Base-by-base conservation (phyloP, 345 rosid species). In the Melastoma malabathricum region DNA sequence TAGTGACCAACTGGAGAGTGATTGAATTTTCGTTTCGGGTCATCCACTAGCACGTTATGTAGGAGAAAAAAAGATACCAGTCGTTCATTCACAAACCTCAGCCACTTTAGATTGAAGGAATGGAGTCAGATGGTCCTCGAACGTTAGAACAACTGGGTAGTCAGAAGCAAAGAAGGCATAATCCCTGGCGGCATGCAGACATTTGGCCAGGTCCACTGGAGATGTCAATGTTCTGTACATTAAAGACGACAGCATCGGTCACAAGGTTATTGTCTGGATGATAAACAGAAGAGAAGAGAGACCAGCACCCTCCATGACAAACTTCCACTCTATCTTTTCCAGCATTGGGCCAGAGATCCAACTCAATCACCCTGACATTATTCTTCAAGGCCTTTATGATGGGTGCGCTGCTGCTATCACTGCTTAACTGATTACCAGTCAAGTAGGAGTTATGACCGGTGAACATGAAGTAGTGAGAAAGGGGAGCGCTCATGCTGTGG, bases 401-500 rank as follows among this genome's bases (percentile, higher is more conserved):
- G 1, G 97, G 93, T 31, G 64, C 69, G 0, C 27, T 58, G 58
- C 88, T 79, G 69, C 95, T 70, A 13, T 63, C 39, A 25, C 95
- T 89, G 54, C 69, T 74, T 8, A 89, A 34, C 58, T 85, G 86
- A 59, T 89, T 83, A 50, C 95, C 90, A 14, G 94, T 89, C 56
- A 85, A 69, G 74, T 81, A 85, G 19, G 97, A 80, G 72, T 89
- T 89, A 61, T 89, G 95, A 56, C 97, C 92, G 15, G 97, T 83
- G 76, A 56, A 85, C 59, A 89, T 18, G 65, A 60, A 83, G 64
- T 83, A 85, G 72, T 89, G 97, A 4, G 95, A 68, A 56, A 86
- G 54, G 17, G 94, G 84, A 27, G 76, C 75, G 29, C 51, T 58
- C 94, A 83, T 85, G 64, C 77, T 79, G 15, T 78, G 86, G 61